Base-by-base conservation (phyloP, 345 rosid genomes). In the Viola odorata region DNA sequence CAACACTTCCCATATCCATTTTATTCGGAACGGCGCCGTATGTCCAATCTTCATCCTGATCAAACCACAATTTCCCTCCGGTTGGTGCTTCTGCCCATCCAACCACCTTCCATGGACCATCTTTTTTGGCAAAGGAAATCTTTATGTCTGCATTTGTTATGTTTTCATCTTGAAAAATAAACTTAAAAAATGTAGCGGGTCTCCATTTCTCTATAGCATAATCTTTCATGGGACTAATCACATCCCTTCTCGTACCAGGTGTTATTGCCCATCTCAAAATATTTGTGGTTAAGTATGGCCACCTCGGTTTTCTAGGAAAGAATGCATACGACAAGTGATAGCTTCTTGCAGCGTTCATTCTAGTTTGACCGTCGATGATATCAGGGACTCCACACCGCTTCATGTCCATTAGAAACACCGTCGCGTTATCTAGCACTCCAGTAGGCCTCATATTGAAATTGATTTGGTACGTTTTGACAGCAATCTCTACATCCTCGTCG, bases 371-470 rank as follows among this genome's bases (percentile, higher is more conserved):
- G 14, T 37, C 39, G 14, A 37, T 38, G 39, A 11, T 37, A 36
- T 47, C 63, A 23, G 12, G 55, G 12, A 67, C 60, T 37, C 71
- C 71, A 37, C 71, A 60, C n/a, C 71, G 47, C 6, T 60, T 65
- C 32, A 0, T 45, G 12, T 6, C 12, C 65, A 67, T 60, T 17
- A 36, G 5, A 9, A 48, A 15, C 15, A 55, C 23, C 1, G 71
- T 67, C 4, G 45, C 41, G 3, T 40, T 10, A 23, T 67, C 65
- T 10, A 67, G 37, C 7, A 9, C 3, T 11, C 71, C 71, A n/a
- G 71, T 52, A 40, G 56, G 37, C 3, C 38, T 39, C 12, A 67
- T 14, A 6, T 51, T 53, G 55, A 15, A 42, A 49, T 67, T 67
- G 47, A 55, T 5, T 60, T 67, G 71, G 47, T 53, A 67, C 1